Percentiles rank a stretch among this genome's conserved stretches.
phyloP scores from a whole-genome alignment of 2,329 filamentous ascomycete genomes.

The Beauveria varroae region DNA sequence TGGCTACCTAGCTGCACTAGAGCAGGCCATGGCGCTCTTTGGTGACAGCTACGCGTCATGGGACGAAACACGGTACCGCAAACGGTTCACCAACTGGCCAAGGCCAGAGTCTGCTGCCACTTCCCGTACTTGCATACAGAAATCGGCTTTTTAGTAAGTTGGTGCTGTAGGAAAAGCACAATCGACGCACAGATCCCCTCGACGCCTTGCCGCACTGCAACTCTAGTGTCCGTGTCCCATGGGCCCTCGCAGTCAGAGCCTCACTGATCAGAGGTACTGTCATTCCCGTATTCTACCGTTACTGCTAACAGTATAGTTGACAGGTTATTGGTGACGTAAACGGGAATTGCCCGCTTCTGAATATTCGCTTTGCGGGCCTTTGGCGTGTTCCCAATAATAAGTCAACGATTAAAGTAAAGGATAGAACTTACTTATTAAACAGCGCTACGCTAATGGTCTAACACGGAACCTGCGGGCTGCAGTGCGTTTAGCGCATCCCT shows the following conservation, averaged over 20 bases:
- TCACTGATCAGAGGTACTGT: neutral
- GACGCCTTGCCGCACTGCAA: conserved; percentile 1
- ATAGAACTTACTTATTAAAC: neutral
- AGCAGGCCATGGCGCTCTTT: neutral
- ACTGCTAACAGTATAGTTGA: neutral
- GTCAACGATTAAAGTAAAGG: neutral
- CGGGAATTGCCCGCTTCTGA: neutral
- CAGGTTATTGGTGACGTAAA: neutral
- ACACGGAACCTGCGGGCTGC: neutral
- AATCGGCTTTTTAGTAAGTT: neutral
- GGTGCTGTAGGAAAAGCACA: neutral
- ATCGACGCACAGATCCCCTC: conserved; percentile 8
- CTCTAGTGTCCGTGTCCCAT: conserved; percentile 6
- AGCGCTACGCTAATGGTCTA: neutral
- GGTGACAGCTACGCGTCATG: conserved; percentile 6
- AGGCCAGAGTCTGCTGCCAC: neutral
- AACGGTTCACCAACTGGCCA: neutral
- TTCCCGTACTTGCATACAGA: neutral
- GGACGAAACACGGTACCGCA: neutral
- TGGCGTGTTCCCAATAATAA: neutral
- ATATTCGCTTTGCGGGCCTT: neutral
- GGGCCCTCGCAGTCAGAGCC: neutral
- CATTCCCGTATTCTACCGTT: neutral
- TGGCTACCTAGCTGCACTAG: neutral
- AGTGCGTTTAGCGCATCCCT: neutral